phyloP scores from a whole-genome alignment of 768 basidiomycete genomes.

The Kwoniella sp. region DNA sequence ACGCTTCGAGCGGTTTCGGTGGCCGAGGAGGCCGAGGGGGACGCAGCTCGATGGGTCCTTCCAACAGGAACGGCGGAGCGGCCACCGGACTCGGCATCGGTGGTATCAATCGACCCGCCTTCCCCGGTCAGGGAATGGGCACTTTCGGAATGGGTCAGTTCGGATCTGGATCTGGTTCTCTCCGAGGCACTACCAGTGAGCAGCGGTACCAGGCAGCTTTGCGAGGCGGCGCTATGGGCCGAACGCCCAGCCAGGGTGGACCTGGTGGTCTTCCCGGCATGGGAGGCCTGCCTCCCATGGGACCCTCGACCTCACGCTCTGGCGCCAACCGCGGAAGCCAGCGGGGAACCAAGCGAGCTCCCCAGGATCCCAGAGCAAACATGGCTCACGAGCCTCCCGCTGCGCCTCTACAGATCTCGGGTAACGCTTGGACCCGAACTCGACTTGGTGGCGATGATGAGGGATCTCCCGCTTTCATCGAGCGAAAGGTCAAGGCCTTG shows the following conservation, averaged over 20 bases:
- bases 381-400: constrained; percentile 58
- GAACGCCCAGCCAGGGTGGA: constrained; percentile 59
- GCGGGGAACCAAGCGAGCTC: constrained; percentile 73
- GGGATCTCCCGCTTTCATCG: constrained; percentile 78
- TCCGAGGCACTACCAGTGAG: constrained; percentile 36
- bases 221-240: constrained; percentile 55
- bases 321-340: constrained; percentile 66
- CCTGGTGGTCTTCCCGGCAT: constrained; percentile 30
- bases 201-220: constrained; percentile 25
- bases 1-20: constrained; percentile 56
- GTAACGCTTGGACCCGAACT: constrained; percentile 69
- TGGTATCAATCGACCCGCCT: constrained; percentile 26
- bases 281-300: constrained; percentile 34
- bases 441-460: constrained; percentile 55
- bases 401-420: constrained; percentile 69
- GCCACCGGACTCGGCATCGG: constrained; percentile 55
- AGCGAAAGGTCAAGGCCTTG: constrained; percentile 83
- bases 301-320: constrained; percentile 30
- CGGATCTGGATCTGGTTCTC: constrained; percentile 32
- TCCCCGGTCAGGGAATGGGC: constrained; percentile 44
- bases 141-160: constrained; percentile 42
- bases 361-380: constrained; percentile 50
- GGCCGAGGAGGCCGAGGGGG: constrained; percentile 57
- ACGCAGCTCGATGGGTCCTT: constrained; percentile 24
- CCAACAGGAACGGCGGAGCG: constrained; percentile 52